Evolutionary conservation across 352 stramenopile genomes (phyloP).

Genomic region (Pythium phragmitis): DNA sequence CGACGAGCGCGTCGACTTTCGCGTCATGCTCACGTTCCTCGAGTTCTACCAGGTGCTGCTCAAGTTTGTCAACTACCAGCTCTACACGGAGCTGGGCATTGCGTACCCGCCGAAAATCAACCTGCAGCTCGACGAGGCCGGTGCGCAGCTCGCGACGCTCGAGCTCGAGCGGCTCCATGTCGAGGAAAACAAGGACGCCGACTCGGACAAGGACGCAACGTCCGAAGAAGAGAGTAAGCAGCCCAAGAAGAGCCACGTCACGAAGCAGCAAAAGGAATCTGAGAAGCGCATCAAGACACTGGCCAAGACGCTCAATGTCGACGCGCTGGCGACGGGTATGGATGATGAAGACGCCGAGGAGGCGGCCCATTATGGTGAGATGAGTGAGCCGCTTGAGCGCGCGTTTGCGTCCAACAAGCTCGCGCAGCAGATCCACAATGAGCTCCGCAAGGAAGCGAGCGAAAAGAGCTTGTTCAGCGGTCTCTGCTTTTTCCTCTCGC

Average conservation of each 20-base stretch:
- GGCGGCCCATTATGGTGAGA: conserved; percentile 62
- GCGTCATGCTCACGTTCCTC: conserved; percentile 99
- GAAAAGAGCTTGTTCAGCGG: conserved; percentile 80
- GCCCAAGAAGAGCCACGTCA: conserved; percentile 33
- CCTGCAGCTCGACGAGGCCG: conserved; percentile 72
- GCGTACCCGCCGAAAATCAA: conserved; percentile 94
- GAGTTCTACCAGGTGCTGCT: conserved; percentile 99
- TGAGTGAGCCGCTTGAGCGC: conserved; percentile 91
- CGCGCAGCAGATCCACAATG: conserved; percentile 71
- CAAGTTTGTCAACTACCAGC: conserved; percentile 98
- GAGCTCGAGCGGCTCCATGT: conserved; percentile 58
- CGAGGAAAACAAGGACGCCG: conserved; percentile 30
- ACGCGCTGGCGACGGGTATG: conserved; percentile 43
- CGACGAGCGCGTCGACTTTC: conserved; percentile 97
- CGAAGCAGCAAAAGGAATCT: conserved; percentile 85
- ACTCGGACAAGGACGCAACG: conserved; percentile 29
- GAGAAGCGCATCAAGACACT: conserved; percentile 86
- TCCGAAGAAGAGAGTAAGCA: conserved; percentile 30
- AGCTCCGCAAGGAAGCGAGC: conserved; percentile 79
- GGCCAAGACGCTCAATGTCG: conserved; percentile 34
- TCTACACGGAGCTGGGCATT: conserved; percentile 95
- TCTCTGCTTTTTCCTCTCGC: conserved; percentile 91
- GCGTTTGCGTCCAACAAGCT: conserved; percentile 83
- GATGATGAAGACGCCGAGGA: conserved; percentile 79
- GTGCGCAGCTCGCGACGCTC: conserved; percentile 64